A percentile compares a stretch with the other conserved stretches of the same genome.
Conservation (phyloP, 176 grass and related monocot species). For the Pontederia crassipes region DNA sequence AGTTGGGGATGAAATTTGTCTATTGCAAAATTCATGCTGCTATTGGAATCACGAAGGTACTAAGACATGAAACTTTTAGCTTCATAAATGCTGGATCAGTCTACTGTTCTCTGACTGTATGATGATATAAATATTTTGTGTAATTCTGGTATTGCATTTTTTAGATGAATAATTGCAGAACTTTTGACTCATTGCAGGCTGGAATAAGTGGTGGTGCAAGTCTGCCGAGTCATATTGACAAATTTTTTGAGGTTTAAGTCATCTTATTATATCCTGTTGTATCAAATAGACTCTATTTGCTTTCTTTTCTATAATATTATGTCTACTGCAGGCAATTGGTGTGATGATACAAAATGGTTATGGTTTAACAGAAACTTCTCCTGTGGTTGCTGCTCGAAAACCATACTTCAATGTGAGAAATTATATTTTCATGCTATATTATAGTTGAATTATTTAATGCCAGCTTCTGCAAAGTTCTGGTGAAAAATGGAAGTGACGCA, state of each 20-base stretch:
- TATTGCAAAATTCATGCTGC: constrained; percentile 85
- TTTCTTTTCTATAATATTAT: constrained; percentile 2
- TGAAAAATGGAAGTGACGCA: neutral
- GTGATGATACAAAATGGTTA: constrained; percentile 93
- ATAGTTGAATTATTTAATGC: neutral
- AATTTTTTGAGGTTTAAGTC: constrained; percentile 88
- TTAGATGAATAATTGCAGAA: constrained; percentile 6
- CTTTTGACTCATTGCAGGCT: constrained; percentile 63
- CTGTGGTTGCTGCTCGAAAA: constrained; percentile 57
- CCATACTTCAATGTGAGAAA: constrained; percentile 72
- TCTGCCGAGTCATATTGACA: constrained; percentile 77
- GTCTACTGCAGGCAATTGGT: constrained; percentile 72
- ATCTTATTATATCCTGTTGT: neutral
- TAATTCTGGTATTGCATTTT: neutral
- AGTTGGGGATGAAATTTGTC: constrained; percentile 59
- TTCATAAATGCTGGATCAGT: neutral
- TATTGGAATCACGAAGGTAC: constrained; percentile 88
- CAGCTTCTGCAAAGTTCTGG: neutral
- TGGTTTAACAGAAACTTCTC: constrained; percentile 94
- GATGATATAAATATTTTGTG: constrained; percentile 16
- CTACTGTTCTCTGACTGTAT: constrained; percentile 12
- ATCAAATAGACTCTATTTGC: neutral
- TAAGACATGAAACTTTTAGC: neutral
- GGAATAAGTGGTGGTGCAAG: constrained; percentile 89
- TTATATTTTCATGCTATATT: neutral